Evolutionary conservation across 345 rosid genomes (phyloP).

Genomic region (Citrus trifoliata): DNA sequence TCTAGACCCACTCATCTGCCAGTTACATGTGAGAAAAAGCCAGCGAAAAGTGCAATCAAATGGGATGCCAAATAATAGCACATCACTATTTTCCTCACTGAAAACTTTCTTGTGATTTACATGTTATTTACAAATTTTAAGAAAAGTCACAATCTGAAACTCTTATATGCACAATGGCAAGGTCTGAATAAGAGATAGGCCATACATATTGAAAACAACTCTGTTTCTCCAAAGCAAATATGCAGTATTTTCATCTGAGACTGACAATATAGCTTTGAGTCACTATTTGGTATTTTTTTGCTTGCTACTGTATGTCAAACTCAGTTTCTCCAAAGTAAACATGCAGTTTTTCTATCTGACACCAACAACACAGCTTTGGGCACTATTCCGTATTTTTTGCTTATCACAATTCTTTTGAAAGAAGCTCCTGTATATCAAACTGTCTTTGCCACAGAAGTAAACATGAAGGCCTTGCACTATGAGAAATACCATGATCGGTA

Average conservation of each 20-base stretch:
- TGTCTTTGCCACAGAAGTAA: background rate
- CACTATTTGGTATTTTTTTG: background rate
- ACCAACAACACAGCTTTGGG: background rate
- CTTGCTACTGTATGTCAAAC: no score
- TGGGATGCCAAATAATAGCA: conserved; percentile 1
- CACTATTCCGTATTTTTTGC: background rate
- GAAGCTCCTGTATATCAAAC: background rate
- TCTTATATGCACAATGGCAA: background rate
- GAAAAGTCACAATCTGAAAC: background rate
- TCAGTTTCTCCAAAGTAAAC: background rate
- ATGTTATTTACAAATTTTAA: no score
- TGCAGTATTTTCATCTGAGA: background rate
- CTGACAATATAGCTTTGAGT: background rate
- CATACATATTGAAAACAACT: background rate
- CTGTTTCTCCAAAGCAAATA: background rate
- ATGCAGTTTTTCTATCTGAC: background rate
- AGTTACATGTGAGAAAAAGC: background rate
- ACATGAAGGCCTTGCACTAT: background rate
- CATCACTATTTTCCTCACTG: background rate
- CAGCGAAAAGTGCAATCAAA: background rate
- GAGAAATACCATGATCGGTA: background rate
- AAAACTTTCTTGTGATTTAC: background rate
- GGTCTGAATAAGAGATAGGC: background rate
- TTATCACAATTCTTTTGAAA: background rate
- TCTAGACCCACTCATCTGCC: conserved; percentile 37